Evolutionary conservation across 2,329 filamentous ascomycete genomes (phyloP).

Genomic region (Pseudogymnoascus verrucosus): DNA sequence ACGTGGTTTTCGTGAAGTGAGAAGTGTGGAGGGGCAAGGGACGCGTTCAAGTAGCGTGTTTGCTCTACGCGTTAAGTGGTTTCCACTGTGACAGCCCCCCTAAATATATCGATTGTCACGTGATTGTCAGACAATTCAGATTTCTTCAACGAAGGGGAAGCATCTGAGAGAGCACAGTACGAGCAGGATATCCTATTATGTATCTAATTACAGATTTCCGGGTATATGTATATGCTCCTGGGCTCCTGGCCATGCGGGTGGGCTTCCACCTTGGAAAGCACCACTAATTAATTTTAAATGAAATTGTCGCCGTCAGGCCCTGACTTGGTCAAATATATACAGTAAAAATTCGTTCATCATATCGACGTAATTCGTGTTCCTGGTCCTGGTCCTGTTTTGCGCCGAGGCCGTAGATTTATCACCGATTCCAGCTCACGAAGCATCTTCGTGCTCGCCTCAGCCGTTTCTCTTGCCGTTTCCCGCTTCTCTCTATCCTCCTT

Average conservation of each 20-base stretch:
- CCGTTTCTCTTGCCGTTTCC: slow-evolving; percentile 61
- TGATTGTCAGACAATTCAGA: background rate
- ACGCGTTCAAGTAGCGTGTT: slow-evolving; percentile 9
- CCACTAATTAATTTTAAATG: background rate
- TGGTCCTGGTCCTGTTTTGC: slow-evolving; percentile 18
- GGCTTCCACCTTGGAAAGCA: background rate
- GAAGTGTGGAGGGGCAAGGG: slow-evolving; percentile 4
- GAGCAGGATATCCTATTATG: background rate
- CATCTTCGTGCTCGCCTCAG: slow-evolving; percentile 81
- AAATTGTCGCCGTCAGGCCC: background rate
- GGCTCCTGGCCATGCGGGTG: background rate
- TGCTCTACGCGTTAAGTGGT: slow-evolving; percentile 10
- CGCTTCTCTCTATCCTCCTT: slow-evolving; percentile 76
- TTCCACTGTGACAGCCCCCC: background rate
- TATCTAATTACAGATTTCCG: slow-evolving; percentile 1
- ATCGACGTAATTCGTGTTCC: slow-evolving; percentile 27
- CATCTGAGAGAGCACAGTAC: background rate
- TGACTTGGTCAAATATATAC: slow-evolving; percentile 2
- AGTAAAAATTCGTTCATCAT: slow-evolving; percentile 20
- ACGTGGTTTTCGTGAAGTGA: slow-evolving; percentile 6
- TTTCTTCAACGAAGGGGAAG: background rate
- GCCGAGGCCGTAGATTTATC: slow-evolving; percentile 52
- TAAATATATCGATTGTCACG: background rate
- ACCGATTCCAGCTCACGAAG: slow-evolving; percentile 87
- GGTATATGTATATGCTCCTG: slow-evolving; percentile 2